Base-by-base conservation (phyloP, 176 grass and related monocot species). In the Avena atlantica region DNA sequence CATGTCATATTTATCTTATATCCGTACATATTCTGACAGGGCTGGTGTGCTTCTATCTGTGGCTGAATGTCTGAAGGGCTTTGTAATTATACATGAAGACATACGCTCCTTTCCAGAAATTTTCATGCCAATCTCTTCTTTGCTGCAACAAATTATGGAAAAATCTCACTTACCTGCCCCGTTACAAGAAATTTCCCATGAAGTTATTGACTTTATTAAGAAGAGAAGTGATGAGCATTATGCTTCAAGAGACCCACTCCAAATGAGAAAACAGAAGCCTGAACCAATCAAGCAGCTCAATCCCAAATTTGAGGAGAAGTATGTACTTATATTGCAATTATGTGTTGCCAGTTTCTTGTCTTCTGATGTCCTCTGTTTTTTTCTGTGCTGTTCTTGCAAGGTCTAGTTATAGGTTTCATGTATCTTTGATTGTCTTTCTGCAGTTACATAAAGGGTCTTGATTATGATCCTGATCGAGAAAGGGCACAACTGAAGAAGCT, bases 381-480 rank as follows among this genome's bases (percentile, higher is more conserved):
- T 60, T 1, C 60, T 67, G 48, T 85, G 86, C 66, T 75, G 51
- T 51, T 81, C 25, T 74, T 61, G 40, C 23, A 71, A 44, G 79
- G 6, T 78, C 16, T 45, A 76, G 81, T 68, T 60, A 6, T 42
- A 9, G 31, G 29, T 80, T 48, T 69, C 16, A 49, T 50, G 14
- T 60, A 70, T 79, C 5, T 7, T 51, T 42, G 24, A 19, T 89
- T 61, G 5, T 78, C 9, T 74, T 83, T 84, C 29, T 94, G 87
- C 90, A 98, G 97, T 84, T 98, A 94, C 70, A 87, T 98, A 40
- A 98, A 94, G 67, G 93, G 92, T 55, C 83, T 95, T 83, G 92
- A 98, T 90, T 98, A 98, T 77, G 97, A 98, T 90, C 97, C 94
- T 61, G 97, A 98, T 60, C 88, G 97, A 65, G 92, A 98, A 87